Percentiles rank a stretch among this genome's conserved stretches.
phyloP scores from a whole-genome alignment of 495 filamentous ascomycete species.

The Aspergillus cavernicola region DNA sequence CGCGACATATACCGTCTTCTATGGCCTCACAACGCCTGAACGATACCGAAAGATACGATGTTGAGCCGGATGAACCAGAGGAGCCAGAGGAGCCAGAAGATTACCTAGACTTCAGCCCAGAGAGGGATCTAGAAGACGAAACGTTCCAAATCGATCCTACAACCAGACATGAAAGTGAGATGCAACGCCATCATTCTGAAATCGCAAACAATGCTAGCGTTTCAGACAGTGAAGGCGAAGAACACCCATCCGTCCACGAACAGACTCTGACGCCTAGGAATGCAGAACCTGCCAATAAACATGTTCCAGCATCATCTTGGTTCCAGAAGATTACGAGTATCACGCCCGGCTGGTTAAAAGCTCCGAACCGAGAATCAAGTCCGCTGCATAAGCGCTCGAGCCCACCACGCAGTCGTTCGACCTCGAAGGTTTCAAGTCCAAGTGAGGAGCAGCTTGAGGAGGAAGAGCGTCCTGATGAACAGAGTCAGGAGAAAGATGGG shows the following conservation, averaged over 20 bases:
- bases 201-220: slow-evolving; percentile 16
- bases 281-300: slow-evolving; percentile 13
- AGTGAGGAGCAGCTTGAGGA: slow-evolving; percentile 3
- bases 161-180: slow-evolving; percentile 18
- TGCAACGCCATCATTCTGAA: slow-evolving; percentile 7
- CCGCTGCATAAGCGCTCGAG: slow-evolving; percentile 17
- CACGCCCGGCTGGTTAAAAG: slow-evolving; percentile 41
- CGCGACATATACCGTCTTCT: no score
- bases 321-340: slow-evolving; percentile 37
- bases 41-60: slow-evolving; percentile 1
- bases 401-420: background rate
- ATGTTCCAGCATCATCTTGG: slow-evolving; percentile 34
- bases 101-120: slow-evolving; percentile 25
- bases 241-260: slow-evolving; percentile 12
- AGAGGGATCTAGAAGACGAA: slow-evolving; percentile 22
- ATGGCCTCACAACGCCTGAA: no score
- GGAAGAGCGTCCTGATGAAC: slow-evolving; percentile 6
- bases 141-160: slow-evolving; percentile 26
- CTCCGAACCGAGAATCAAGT: slow-evolving; percentile 22
- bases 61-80: background rate
- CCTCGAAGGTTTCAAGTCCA: background rate
- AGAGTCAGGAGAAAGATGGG: background rate
- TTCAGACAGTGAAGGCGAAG: slow-evolving; percentile 17
- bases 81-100: slow-evolving; percentile 12
- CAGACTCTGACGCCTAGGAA: slow-evolving; percentile 26